Base-by-base conservation (phyloP, 2,329 filamentous ascomycete genomes). In the Davidsoniella virescens region DNA sequence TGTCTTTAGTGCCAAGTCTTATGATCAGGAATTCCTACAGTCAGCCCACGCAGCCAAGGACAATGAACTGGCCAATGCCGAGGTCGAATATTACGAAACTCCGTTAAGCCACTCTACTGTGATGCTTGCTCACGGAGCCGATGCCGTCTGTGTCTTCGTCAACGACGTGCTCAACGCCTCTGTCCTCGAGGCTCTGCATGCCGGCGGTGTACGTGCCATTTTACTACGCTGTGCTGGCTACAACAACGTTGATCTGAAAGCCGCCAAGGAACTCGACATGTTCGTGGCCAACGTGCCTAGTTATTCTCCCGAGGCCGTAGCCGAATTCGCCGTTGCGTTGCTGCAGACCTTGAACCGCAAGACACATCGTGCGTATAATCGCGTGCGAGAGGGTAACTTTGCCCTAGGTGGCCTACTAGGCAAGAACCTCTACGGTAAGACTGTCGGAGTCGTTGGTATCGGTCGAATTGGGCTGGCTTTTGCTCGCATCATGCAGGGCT, bases 301-400 rank as follows among this genome's bases (percentile, higher is more conserved):
- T 2, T 84, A 84, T 64, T 79, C 77, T 6, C 80, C 80, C 52
- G 76, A 83, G 61, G 76, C 79, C 2, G 80, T 84, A 2, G 79
- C 79, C 55, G 80, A 84, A 66, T 83, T 82, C 58, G 72, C 77
- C 39, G 71, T 83, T n/a, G 76, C 78, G 1, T 67, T 83, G 53
- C 67, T 82, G 49, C 77, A 81, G 65, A 80, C 78, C 1, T 67
- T 83, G 41, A 80, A 82, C 60, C 75, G 80, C 41, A 75, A 78
- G 59, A 82, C 76, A 12, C 80, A 83, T 60, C 73, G 76, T 18
- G 76, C 79, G 2, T 82, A 80, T 63, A 80, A 78, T 60, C 75
- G 80, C 23, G 78, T 81, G 17, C 74, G 78, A 41, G 78, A 83
- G 61, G 78, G 75, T 46, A 83, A 84, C 61, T 84, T 83, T 59